Evolutionary conservation across 73 alveolate species (phyloP).

Genomic region (Paraurostyla sp.): DNA sequence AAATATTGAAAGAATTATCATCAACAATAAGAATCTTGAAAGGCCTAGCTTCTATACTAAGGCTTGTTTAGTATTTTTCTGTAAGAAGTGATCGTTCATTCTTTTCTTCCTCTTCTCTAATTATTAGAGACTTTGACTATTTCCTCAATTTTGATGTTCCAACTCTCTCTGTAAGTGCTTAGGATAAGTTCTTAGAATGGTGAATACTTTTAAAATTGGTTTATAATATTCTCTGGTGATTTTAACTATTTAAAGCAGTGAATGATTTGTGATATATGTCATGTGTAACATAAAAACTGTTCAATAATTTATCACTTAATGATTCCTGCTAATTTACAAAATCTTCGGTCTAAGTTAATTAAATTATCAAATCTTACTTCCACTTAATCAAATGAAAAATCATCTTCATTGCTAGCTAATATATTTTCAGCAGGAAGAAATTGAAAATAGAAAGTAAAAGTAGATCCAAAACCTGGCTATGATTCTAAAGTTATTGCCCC

Average conservation of each 20-base stretch:
- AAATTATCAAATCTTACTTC: neutral
- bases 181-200: neutral
- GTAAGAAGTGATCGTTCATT: neutral
- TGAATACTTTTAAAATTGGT: neutral
- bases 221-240: neutral
- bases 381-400: neutral
- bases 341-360: neutral
- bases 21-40: conserved; percentile 14
- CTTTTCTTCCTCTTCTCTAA: neutral
- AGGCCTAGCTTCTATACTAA: no score
- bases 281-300: neutral
- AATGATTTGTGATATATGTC: neutral
- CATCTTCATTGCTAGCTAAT: neutral
- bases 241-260: neutral
- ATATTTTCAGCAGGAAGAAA: neutral
- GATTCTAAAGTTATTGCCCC: conserved; percentile 37
- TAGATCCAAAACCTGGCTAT: conserved; percentile 50
- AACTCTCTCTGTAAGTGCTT: neutral
- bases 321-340: neutral
- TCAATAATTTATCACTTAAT: neutral
- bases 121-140: neutral
- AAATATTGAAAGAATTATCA: conserved; percentile 28
- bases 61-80: neutral
- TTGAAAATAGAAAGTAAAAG: conserved; percentile 54
- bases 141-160: neutral